Conservation (phyloP, 1,284 basidiomycete genomes). For the Malassezia globosa region DNA sequence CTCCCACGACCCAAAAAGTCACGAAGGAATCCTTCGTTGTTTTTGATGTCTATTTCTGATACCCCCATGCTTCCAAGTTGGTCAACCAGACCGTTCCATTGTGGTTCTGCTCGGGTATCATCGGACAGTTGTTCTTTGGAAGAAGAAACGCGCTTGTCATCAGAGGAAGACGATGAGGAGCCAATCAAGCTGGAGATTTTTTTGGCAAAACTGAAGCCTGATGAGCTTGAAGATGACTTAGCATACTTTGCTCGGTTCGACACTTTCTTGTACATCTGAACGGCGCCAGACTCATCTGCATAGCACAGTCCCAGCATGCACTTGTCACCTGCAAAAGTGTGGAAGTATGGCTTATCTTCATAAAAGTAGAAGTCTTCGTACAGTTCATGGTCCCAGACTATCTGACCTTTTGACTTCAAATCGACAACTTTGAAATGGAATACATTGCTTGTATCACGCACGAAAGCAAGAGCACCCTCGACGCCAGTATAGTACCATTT, state of each 20-base stretch:
- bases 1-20: slow-evolving; percentile 62
- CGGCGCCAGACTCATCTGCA: slow-evolving; percentile 74
- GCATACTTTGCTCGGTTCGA: slow-evolving; percentile 59
- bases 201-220: slow-evolving; percentile 16
- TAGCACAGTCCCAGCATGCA: slow-evolving; percentile 87
- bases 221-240: slow-evolving; percentile 41
- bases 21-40: slow-evolving; percentile 81
- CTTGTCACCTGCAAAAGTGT: slow-evolving; percentile 82
- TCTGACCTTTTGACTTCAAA: slow-evolving; percentile 20
- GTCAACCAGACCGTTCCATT: slow-evolving; percentile 69
- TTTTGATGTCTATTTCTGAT: slow-evolving; percentile 52
- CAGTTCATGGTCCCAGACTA: slow-evolving; percentile 80
- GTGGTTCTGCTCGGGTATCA: slow-evolving; percentile 89
- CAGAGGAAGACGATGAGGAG: slow-evolving; percentile 45
- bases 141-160: slow-evolving; percentile 51
- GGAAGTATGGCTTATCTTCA: slow-evolving; percentile 81
- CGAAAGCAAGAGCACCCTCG: slow-evolving; percentile 42
- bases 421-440: slow-evolving; percentile 41
- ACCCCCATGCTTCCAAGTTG: slow-evolving; percentile 63
- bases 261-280: slow-evolving; percentile 79
- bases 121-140: slow-evolving; percentile 58
- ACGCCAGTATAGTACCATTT: slow-evolving; percentile 38
- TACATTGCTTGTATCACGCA: slow-evolving; percentile 28
- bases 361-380: slow-evolving; percentile 74
- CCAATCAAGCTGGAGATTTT: slow-evolving; percentile 9